These are phyloP conservation scores for Plantago lanceolata DNA, from an alignment of 305 asterid species.

Conservation along the genomic window DNA sequence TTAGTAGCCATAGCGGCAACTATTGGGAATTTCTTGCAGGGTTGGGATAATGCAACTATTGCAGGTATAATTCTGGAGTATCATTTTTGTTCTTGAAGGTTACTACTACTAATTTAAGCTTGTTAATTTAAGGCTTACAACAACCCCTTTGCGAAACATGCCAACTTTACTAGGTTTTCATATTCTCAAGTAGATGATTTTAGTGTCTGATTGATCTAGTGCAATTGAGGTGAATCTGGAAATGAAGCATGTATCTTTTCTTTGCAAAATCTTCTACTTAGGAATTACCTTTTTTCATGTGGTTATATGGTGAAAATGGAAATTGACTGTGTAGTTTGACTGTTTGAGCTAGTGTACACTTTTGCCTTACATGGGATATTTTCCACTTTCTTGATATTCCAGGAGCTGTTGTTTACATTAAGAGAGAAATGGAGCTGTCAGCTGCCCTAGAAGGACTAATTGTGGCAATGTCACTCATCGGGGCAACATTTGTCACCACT, in stretches of 20 bases:
- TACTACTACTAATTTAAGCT: not conserved
- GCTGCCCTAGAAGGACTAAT: constrained; percentile 78
- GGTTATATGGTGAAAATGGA: not conserved
- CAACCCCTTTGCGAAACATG: too few species aligned
- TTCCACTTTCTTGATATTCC: constrained; percentile 8
- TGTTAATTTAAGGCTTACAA: not conserved
- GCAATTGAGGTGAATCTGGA: not conserved
- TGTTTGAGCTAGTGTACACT: not conserved
- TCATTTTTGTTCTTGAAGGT: constrained; percentile 1
- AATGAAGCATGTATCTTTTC: not conserved
- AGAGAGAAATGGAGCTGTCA: constrained; percentile 56
- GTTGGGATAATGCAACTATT: constrained; percentile 90
- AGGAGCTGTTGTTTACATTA: constrained; percentile 87
- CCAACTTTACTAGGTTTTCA: not conserved
- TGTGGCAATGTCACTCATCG: constrained; percentile 89
- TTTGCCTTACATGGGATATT: not conserved
- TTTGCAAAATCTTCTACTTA: not conserved
- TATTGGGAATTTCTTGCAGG: constrained; percentile 71
- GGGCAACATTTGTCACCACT: constrained; percentile 73
- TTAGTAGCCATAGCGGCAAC: constrained; percentile 67
- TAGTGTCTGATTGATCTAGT: not conserved
- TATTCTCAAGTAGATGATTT: too few species aligned
- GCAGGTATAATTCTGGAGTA: constrained; percentile 60
- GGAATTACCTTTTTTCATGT: not conserved
- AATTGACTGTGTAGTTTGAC: not conserved